Conservation (phyloP, 331 rosid genomes). For the Erythrophleum ivorense region DNA sequence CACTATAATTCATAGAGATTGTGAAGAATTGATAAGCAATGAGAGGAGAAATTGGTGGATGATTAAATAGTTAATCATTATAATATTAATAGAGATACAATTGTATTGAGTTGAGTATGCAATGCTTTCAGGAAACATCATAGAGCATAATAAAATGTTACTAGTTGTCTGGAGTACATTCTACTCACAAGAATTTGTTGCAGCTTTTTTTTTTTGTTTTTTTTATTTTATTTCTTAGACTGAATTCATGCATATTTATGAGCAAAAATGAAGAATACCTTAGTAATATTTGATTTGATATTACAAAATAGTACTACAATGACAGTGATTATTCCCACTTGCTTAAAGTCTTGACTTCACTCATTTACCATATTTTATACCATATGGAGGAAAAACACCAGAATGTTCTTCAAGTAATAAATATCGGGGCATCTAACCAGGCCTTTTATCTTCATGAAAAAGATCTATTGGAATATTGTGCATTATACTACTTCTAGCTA, state of each 20-base stretch:
- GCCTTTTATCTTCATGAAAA: background rate
- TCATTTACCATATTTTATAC: background rate
- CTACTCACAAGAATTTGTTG: background rate
- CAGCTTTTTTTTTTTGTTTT: background rate
- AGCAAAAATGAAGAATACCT: background rate
- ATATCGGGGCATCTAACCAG: background rate
- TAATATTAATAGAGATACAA: background rate
- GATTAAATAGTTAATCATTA: background rate
- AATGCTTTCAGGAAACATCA: background rate
- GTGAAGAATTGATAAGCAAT: conserved; percentile 1
- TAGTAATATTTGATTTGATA: background rate
- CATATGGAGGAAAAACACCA: background rate
- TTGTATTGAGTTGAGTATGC: background rate
- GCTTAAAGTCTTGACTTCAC: background rate
- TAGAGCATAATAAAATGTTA: background rate
- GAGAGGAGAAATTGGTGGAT: background rate
- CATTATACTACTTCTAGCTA: background rate
- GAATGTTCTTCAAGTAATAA: background rate
- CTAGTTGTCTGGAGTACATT: background rate
- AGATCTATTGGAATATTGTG: conserved; percentile 16
- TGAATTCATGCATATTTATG: conserved; percentile 1
- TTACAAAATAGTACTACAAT: background rate
- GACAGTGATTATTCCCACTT: background rate
- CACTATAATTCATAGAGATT: background rate
- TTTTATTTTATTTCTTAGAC: background rate